A percentile compares a stretch with the other conserved stretches of the same genome.
Evolutionary conservation across 176 grass and related monocot genomes (phyloP).

Genomic region (Aegilops sharonensis): DNA sequence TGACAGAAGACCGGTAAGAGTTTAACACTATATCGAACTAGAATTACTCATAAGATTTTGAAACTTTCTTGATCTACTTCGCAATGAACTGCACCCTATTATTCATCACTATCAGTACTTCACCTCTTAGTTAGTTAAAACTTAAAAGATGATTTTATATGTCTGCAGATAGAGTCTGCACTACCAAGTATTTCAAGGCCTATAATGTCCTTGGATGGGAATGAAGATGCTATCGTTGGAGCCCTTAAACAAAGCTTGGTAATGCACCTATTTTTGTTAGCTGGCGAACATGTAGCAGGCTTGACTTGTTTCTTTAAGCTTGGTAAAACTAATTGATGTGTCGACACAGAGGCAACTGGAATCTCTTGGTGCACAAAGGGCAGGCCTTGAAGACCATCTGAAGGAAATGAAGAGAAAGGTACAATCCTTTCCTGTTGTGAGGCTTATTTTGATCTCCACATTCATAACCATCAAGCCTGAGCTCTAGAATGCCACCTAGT

Average conservation of each 20-base stretch:
- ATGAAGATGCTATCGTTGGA: slow-evolving; percentile 99
- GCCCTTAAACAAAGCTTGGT: slow-evolving; percentile 98
- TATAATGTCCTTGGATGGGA: slow-evolving; percentile 99
- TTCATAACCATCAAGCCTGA: neutral
- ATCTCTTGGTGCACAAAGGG: slow-evolving; percentile 87
- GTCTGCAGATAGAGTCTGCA: slow-evolving; percentile 91
- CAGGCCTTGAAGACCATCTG: slow-evolving; percentile 97
- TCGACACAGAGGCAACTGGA: slow-evolving; percentile 87
- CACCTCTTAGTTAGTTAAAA: slow-evolving; percentile 26
- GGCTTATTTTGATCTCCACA: slow-evolving; percentile 3
- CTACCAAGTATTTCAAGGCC: slow-evolving; percentile 96
- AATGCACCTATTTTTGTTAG: slow-evolving; percentile 37
- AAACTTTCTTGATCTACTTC: slow-evolving; percentile 28
- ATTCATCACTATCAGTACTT: slow-evolving; percentile 19
- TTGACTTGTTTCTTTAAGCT: slow-evolving; percentile 23
- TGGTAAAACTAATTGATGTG: slow-evolving; percentile 23
- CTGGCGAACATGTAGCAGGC: neutral
- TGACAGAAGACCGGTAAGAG: slow-evolving; percentile 74
- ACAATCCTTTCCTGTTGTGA: neutral
- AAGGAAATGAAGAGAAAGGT: slow-evolving; percentile 99
- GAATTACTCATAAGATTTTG: neutral
- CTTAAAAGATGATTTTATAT: slow-evolving; percentile 27
- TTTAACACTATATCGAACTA: slow-evolving; percentile 23
- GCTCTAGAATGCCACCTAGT: neutral
- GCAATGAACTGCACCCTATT: neutral